Percentiles rank a stretch among this genome's conserved stretches.
phyloP scores from a whole-genome alignment of 495 filamentous ascomycete species.

The Cercophora sp. region DNA sequence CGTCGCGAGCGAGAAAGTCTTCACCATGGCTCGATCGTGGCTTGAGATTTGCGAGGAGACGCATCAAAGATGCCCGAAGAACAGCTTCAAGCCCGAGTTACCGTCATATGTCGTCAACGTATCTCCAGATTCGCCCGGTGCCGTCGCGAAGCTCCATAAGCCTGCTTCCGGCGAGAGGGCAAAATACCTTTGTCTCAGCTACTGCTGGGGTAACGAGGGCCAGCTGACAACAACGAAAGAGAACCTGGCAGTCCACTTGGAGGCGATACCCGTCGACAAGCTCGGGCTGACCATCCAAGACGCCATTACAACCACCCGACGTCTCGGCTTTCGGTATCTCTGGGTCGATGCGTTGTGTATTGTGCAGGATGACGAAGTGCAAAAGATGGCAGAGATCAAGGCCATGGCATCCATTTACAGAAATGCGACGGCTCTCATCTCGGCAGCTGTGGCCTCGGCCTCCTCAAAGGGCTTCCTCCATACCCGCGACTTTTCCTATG shows the following conservation, averaged over 20 bases:
- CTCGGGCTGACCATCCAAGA: constrained; percentile 10
- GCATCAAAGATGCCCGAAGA: not conserved
- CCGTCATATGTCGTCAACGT: not conserved
- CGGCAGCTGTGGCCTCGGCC: not conserved
- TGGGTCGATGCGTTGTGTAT: constrained; percentile 25
- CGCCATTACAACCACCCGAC: constrained; percentile 19
- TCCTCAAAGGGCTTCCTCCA: not conserved
- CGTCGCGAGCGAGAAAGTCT: not conserved
- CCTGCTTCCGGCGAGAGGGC: not conserved
- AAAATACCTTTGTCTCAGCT: not conserved
- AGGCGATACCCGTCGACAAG: not conserved
- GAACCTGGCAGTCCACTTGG: not conserved
- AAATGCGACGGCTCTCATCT: not conserved
- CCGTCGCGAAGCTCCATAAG: not conserved
- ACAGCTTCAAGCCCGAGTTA: not conserved
- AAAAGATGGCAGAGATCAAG: not conserved
- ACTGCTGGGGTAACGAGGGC: not conserved
- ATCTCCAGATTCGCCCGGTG: not conserved
- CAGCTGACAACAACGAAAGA: not conserved
- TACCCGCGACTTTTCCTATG: not conserved
- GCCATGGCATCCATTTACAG: not conserved
- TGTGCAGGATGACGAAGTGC: constrained; percentile 10
- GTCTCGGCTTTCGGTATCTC: constrained; percentile 16
- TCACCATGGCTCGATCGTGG: not conserved
- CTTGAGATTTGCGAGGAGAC: not conserved